phyloP scores from a whole-genome alignment of 2,329 filamentous ascomycete species.

The Claviceps citrina region DNA sequence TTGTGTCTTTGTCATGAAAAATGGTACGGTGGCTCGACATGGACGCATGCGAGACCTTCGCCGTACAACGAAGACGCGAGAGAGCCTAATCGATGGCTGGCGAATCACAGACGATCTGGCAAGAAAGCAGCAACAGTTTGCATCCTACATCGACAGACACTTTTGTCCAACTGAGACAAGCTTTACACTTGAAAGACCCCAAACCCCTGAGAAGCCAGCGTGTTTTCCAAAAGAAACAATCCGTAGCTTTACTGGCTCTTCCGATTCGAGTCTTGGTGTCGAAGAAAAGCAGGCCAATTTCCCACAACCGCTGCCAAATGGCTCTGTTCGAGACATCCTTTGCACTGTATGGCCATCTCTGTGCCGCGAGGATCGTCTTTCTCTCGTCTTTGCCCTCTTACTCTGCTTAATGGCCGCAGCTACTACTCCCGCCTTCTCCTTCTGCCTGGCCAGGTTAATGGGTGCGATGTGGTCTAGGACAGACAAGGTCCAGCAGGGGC shows the following conservation, averaged over 20 bases:
- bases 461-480: constrained; percentile 46
- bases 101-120: not conserved
- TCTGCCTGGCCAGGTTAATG: constrained; percentile 57
- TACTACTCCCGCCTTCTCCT: constrained; percentile 61
- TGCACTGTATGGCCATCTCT: constrained; percentile 57
- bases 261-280: not conserved
- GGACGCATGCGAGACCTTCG: constrained; percentile 25
- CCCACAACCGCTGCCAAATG: not conserved
- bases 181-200: not conserved
- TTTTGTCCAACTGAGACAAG: not conserved
- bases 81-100: constrained; percentile 26
- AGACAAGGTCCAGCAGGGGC: constrained; percentile 33
- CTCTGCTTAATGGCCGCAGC: constrained; percentile 49
- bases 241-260: not conserved
- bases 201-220: not conserved
- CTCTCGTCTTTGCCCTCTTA: constrained; percentile 45
- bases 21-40: constrained; percentile 50
- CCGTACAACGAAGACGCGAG: constrained; percentile 35
- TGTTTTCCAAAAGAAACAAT: not conserved
- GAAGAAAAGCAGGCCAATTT: not conserved
- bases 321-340: constrained; percentile 11
- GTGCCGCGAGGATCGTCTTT: constrained; percentile 29
- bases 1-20: constrained; percentile 65
- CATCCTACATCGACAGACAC: constrained; percentile 3
- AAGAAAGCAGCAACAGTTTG: constrained; percentile 3